Base-by-base conservation (phyloP, 345 rosid species). In the Euphorbia peplus region DNA sequence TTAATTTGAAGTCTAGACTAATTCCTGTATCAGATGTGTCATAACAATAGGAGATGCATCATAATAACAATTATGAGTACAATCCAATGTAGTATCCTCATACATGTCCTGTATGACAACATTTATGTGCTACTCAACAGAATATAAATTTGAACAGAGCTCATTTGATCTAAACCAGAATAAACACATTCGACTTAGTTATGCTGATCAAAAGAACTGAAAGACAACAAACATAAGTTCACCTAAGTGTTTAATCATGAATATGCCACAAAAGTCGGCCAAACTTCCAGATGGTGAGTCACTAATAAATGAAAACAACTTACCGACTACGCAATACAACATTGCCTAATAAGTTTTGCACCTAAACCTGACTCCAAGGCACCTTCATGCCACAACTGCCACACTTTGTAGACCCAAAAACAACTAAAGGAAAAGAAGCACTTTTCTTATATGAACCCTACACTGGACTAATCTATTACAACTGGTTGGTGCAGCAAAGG, bases 371-470 rank as follows among this genome's bases (percentile, higher is more conserved):
- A 64, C 42, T 77, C 48, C 70, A 8, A 50, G 24, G 54, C 3
- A 54, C 19, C 8, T 42, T 52, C 30, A 24, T 35, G 67, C 54
- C 48, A 52, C 68, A 64, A 29, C 70, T 21, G 24, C 10, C 42
- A 57, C 58, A 69, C 46, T 51, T 25, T 24, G 44, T 8, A 59
- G 22, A 47, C 57, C 29, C 42, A 35, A 32, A 24, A n/a, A 39
- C 46, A 14, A 24, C 21, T 26, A 15, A 58, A 15, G 56, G 55
- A 63, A 57, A 35, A 59, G 15, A 30, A 50, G 44, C n/a, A 24
- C 13, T 22, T 55, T 64, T 39, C 50, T 68, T 32, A 48, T 69
- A 57, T 54, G 56, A 69, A 58, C 62, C 62, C 62, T 75, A 71
- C 12, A 35, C 52, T 18, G 8, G 64, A 67, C 26, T n/a, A 71